These are phyloP conservation scores for Calonectria pseudoturangicola DNA, from an alignment of 2,329 filamentous ascomycete genomes.

Conservation along the genomic window DNA sequence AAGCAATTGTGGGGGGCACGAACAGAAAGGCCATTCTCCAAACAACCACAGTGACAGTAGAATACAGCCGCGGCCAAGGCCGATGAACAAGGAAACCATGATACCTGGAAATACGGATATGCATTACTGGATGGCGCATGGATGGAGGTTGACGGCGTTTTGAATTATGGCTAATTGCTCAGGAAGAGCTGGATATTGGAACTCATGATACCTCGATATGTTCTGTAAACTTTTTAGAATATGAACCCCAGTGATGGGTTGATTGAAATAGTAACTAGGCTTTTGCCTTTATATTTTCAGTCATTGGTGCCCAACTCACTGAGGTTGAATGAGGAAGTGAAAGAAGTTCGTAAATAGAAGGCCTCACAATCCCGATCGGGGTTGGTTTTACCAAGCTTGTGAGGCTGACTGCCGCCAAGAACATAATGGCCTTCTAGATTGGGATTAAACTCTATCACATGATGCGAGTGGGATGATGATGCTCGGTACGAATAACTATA, in stretches of 20 bases:
- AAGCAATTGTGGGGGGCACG: conserved; percentile 41
- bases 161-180: not conserved
- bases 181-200: not conserved
- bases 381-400: too few relatives aligned
- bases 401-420: not conserved
- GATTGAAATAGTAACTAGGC: not conserved
- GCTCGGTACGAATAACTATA: not conserved
- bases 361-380: not conserved
- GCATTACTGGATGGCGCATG: conserved; percentile 14
- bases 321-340: not conserved
- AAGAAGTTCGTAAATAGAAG: not conserved
- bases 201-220: conserved; percentile 17
- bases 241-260: not conserved
- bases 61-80: conserved; percentile 42
- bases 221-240: not conserved
- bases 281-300: not conserved
- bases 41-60: conserved; percentile 50
- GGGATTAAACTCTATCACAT: not conserved
- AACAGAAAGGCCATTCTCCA: conserved; percentile 48
- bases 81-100: not conserved
- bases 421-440: not conserved
- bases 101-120: not conserved
- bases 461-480: not conserved
- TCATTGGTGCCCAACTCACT: not conserved
- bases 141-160: conserved; percentile 3